phyloP scores from a whole-genome alignment of 2,329 filamentous ascomycete genomes.

The Penicillium sp. region DNA sequence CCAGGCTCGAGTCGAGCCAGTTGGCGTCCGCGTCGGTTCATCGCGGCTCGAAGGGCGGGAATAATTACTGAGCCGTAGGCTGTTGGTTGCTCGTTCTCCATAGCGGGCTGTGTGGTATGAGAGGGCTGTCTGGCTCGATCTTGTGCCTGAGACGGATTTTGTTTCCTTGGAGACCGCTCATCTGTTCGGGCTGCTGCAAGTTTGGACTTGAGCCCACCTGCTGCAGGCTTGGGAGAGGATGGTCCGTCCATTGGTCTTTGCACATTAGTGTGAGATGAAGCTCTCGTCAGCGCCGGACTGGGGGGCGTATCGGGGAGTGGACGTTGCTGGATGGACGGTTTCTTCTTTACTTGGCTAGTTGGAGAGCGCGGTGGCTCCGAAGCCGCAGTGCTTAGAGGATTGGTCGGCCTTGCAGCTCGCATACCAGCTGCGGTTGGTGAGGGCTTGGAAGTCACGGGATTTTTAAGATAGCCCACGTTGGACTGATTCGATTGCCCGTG shows the following conservation, averaged over 20 bases:
- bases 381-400: not conserved
- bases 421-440: not conserved
- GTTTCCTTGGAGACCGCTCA: slow-evolving; percentile 5
- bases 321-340: slow-evolving; percentile 7
- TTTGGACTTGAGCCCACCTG: slow-evolving; percentile 19
- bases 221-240: slow-evolving; percentile 5
- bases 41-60: slow-evolving; percentile 82
- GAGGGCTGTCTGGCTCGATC: slow-evolving; percentile 25
- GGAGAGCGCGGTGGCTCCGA: slow-evolving; percentile 1
- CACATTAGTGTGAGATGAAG: not conserved
- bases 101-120: slow-evolving; percentile 10
- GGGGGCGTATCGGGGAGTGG: slow-evolving; percentile 4
- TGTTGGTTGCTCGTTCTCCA: slow-evolving; percentile 12
- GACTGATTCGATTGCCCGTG: slow-evolving; percentile 11
- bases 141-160: slow-evolving; percentile 16
- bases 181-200: slow-evolving; percentile 13
- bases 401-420: not conserved
- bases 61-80: slow-evolving; percentile 60
- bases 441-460: not conserved
- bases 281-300: slow-evolving; percentile 2
- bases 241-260: slow-evolving; percentile 9
- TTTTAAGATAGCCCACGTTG: slow-evolving; percentile 4
- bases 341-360: slow-evolving; percentile 4
- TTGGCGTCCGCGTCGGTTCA: slow-evolving; percentile 66
- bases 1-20: slow-evolving; percentile 40